Evolutionary conservation across 345 rosid genomes (phyloP), one percentile per base, ranked within the genome.

Genomic region (Streptanthus diversifolius): DNA sequence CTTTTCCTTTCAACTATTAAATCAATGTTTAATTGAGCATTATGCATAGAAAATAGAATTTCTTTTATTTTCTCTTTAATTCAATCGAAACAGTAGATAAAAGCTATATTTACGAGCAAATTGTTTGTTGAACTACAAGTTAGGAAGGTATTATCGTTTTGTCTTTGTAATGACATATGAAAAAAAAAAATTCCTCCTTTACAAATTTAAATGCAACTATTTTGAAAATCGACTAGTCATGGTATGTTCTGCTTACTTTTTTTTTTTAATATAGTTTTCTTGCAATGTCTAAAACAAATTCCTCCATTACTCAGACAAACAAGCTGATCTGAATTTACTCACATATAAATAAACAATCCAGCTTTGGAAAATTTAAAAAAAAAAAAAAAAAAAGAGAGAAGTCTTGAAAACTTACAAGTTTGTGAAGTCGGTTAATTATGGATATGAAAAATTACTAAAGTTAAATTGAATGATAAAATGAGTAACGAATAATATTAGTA

Each of bases 1-100:
- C 62, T 68, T 68, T 68, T 68, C 51, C 62, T 68, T 67, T 53
- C 22, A 68, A 27, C 29, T 12, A 27, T 15, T 66, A 35, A 13
- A 45, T 1, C 11, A 25, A 35, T 49, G 44, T 52, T 8, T 37
- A 25, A 14, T 25, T 67, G 21, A 21, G n/a, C 10, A 48, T 5
- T n/a, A 2, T n/a, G 9, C 1, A n/a, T n/a, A 6, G 47, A 43
- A 33, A 8, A 33, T 33, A 33, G 10, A 33, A 33, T n/a, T n/a
- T n/a, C n/a, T n/a, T n/a, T n/a, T n/a, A 1, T 13, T 41, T 41
- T n/a, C 47, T 5, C 47, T 41, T 41, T 41, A 41, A 5, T 41
- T 41, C 47, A n/a, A 41, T 6, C 18, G 17, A 41, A n/a, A 41
- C 47, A 41, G 10, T 8, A 33, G 10, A 29, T 39, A 39, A 39